Percentiles rank a stretch among this genome's conserved stretches.
Evolutionary conservation across 2,329 filamentous ascomycete species (phyloP).

Genomic region (Didymella sp.): DNA sequence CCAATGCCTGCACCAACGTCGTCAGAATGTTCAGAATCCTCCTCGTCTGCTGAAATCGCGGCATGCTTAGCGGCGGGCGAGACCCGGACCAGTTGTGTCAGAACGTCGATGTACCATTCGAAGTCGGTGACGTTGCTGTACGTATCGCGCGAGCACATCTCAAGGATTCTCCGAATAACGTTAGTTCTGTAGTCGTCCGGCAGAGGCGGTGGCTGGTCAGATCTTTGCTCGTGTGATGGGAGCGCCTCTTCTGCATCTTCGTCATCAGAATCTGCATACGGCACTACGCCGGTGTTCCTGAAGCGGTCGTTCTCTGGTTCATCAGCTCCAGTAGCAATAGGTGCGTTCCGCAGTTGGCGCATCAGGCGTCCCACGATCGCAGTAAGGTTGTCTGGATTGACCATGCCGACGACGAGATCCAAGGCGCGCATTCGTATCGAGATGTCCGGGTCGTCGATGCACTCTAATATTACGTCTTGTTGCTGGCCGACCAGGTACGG

Average conservation of each 20-base stretch:
- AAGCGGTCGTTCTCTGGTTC: conserved; percentile 57
- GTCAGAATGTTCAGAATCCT: conserved; percentile 37
- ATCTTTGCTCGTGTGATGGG: conserved; percentile 60
- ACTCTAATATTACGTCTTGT: conserved; percentile 94
- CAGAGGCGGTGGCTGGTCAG: conserved; percentile 64
- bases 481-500: conserved; percentile 88
- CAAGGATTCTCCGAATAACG: conserved; percentile 81
- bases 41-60: conserved; percentile 35
- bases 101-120: conserved; percentile 94
- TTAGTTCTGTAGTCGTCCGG: conserved; percentile 86
- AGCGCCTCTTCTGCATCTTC: conserved; percentile 63
- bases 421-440: conserved; percentile 93
- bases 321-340: conserved; percentile 59
- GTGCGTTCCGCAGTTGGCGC: conserved; percentile 76
- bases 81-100: conserved; percentile 80
- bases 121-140: conserved; percentile 89
- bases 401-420: conserved; percentile 92
- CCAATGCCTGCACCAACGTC: conserved; percentile 76
- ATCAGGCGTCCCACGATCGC: conserved; percentile 86
- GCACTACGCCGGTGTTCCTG: conserved; percentile 52
- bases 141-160: conserved; percentile 88
- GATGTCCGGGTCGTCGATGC: conserved; percentile 93
- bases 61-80: conserved; percentile 60
- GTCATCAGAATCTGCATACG: conserved; percentile 63
- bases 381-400: conserved; percentile 83